Evolutionary conservation across 2,329 filamentous ascomycete species (phyloP).

Genomic region (Ceratocystiopsis sp.): DNA sequence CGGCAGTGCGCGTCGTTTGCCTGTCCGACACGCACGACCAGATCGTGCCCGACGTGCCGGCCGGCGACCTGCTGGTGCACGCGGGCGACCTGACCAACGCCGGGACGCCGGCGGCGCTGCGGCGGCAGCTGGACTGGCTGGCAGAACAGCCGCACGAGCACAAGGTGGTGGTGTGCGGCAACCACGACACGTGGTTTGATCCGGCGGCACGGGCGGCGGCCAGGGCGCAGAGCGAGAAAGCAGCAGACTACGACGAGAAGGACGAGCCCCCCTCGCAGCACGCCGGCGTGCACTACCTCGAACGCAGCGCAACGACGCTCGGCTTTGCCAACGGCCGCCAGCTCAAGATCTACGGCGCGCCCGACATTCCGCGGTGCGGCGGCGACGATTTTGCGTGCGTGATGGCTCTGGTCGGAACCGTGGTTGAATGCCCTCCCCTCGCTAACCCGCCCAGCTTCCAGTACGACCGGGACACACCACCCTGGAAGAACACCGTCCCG

Average conservation of each 20-base stretch:
- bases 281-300: conserved; percentile 51
- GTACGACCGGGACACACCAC: conserved; percentile 46
- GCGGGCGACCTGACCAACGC: conserved; percentile 68
- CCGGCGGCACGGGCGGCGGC: conserved; percentile 34
- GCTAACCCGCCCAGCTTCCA: conserved; percentile 40
- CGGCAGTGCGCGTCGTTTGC: conserved; percentile 60
- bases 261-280: conserved; percentile 42
- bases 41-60: conserved; percentile 41
- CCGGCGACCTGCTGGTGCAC: conserved; percentile 76
- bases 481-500: conserved; percentile 58
- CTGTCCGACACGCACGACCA: conserved; percentile 77
- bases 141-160: conserved; percentile 53
- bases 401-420: no score
- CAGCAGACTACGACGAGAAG: conserved; percentile 32
- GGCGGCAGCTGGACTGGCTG: conserved; percentile 75
- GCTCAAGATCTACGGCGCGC: conserved; percentile 62
- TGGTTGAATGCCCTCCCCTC: no score
- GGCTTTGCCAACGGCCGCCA: conserved; percentile 38
- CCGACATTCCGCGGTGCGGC: conserved; percentile 65
- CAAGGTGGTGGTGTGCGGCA: conserved; percentile 72
- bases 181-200: conserved; percentile 82
- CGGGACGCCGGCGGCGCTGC: conserved; percentile 57
- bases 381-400: conserved; percentile 44
- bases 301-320: conserved; percentile 49
- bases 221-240: conserved; percentile 11